phyloP scores from a whole-genome alignment of 176 grass and related monocot genomes.

The Cenchrus americanus region DNA sequence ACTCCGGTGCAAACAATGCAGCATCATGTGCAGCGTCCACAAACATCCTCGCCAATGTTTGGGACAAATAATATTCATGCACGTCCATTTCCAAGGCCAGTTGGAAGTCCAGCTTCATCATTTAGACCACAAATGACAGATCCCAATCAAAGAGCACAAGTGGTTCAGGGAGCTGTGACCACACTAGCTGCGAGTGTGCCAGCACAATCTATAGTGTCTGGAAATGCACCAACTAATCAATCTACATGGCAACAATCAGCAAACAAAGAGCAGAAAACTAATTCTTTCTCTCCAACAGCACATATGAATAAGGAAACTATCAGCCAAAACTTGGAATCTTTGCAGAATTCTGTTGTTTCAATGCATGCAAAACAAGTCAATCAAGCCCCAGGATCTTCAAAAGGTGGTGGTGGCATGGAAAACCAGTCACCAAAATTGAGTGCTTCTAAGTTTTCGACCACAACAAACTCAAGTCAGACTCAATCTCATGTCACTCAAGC shows the following conservation, averaged over 20 bases:
- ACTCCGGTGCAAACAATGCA: constrained; percentile 49
- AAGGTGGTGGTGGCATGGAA: constrained; percentile 47
- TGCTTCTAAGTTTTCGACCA: constrained; percentile 41
- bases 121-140: constrained; percentile 63
- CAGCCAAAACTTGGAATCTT: constrained; percentile 47
- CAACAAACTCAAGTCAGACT: constrained; percentile 47
- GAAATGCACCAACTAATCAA: constrained; percentile 44
- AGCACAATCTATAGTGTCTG: constrained; percentile 32
- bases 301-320: constrained; percentile 64
- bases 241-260: constrained; percentile 47
- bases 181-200: constrained; percentile 38
- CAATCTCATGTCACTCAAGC: constrained; percentile 46
- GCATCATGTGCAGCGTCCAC: constrained; percentile 57
- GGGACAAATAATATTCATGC: constrained; percentile 63
- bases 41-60: constrained; percentile 67
- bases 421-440: constrained; percentile 44
- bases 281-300: constrained; percentile 48
- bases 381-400: constrained; percentile 47
- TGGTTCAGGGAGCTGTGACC: constrained; percentile 51
- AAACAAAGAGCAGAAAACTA: constrained; percentile 65
- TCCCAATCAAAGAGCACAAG: constrained; percentile 54
- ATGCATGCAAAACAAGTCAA: constrained; percentile 67
- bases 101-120: constrained; percentile 47
- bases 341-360: constrained; percentile 47
- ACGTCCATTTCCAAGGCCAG: constrained; percentile 50